Evolutionary conservation across 345 rosid species (phyloP).

Genomic region (Eucalyptus polybractea): DNA sequence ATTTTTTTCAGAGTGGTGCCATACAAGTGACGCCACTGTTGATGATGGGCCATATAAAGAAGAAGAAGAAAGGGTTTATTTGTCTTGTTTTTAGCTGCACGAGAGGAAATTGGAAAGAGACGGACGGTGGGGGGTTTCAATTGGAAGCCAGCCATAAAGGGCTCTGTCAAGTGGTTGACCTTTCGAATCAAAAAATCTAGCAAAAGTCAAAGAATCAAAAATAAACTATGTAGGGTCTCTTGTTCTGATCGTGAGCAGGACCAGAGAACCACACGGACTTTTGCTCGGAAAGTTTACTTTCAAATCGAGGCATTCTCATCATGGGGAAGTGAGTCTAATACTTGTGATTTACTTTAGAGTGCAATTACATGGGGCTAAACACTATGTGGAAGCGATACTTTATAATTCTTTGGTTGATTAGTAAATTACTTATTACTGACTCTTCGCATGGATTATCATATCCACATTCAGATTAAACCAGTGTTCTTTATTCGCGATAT

Average conservation of each 20-base stretch:
- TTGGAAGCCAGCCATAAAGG: too few relatives aligned
- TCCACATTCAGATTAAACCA: rapidly evolving
- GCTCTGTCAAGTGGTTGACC: too few relatives aligned
- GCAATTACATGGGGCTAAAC: too few relatives aligned
- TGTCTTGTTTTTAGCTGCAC: neutral
- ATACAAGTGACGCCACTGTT: neutral
- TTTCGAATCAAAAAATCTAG: neutral
- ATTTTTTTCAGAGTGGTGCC: neutral
- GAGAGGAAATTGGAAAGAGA: neutral
- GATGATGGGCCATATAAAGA: neutral
- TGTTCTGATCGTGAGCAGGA: neutral
- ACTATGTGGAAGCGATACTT: rapidly evolving
- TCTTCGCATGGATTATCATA: rapidly evolving
- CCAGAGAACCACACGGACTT: neutral
- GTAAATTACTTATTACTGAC: rapidly evolving
- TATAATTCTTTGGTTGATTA: too few relatives aligned
- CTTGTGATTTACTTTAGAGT: too few relatives aligned
- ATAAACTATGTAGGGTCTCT: neutral
- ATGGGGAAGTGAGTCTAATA: too few relatives aligned
- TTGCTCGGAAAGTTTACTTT: too few relatives aligned
- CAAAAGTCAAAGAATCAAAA: neutral
- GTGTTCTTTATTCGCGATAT: too few relatives aligned
- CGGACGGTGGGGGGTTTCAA: neutral
- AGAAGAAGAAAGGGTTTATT: neutral
- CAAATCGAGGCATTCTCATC: rapidly evolving